A percentile compares a stretch with the other conserved stretches of the same genome.
These are phyloP conservation scores for Suillus brevipes DNA, from an alignment of 768 basidiomycete species.

Conservation along the genomic window DNA sequence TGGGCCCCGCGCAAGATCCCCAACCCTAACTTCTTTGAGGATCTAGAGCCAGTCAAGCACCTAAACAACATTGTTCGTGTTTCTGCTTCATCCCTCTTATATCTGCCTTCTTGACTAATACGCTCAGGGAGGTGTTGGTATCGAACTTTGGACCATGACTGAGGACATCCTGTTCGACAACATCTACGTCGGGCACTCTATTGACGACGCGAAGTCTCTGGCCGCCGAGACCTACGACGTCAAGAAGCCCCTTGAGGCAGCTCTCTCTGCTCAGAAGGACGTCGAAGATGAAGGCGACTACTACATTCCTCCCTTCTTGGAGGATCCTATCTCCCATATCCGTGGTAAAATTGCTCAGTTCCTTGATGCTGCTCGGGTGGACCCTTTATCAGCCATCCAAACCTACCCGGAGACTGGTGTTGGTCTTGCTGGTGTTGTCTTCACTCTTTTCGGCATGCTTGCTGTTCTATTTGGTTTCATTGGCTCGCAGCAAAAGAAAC, in stretches of 20 bases:
- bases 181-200: conserved; percentile 91
- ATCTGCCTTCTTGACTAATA: conserved; percentile 8
- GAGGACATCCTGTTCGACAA: conserved; percentile 92
- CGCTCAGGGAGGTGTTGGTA: conserved; percentile 83
- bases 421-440: conserved; percentile 67
- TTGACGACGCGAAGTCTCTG: conserved; percentile 79
- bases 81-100: background rate
- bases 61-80: conserved; percentile 79
- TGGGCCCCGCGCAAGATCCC: conserved; percentile 91
- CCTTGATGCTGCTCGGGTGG: conserved; percentile 69
- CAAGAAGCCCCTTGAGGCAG: conserved; percentile 83
- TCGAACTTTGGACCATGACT: conserved; percentile 99
- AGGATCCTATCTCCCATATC: conserved; percentile 52
- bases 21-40: conserved; percentile 92
- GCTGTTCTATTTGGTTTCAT: conserved; percentile 78
- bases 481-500: conserved; percentile 70
- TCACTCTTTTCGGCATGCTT: conserved; percentile 86
- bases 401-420: conserved; percentile 86
- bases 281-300: conserved; percentile 48
- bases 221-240: conserved; percentile 88
- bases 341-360: conserved; percentile 79
- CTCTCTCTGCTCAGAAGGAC: conserved; percentile 42
- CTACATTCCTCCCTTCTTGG: conserved; percentile 52
- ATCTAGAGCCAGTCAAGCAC: conserved; percentile 74
- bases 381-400: conserved; percentile 84